These are phyloP conservation scores for Fusarium siculi DNA, from an alignment of 2,329 filamentous ascomycete species.

Conservation along the genomic window DNA sequence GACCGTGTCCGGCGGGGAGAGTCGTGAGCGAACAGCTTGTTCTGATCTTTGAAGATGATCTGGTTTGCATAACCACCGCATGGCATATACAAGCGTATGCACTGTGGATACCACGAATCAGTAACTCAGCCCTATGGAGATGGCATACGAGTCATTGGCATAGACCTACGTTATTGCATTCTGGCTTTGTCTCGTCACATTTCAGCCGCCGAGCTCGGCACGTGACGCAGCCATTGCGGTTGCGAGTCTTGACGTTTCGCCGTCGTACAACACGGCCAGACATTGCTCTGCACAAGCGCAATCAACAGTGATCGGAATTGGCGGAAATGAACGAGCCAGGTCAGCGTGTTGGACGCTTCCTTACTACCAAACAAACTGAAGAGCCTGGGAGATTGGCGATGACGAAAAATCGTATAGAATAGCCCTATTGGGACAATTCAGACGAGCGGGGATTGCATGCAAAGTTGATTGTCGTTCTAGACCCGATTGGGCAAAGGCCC, in stretches of 20 bases:
- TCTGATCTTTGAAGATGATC: slow-evolving; percentile 31
- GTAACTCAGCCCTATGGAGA: neutral
- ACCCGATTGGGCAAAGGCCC: neutral
- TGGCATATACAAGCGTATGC: slow-evolving; percentile 5
- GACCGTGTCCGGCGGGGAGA: neutral
- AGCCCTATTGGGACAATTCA: rapidly evolving
- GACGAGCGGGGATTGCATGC: slow-evolving; percentile 1
- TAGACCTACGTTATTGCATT: slow-evolving; percentile 18
- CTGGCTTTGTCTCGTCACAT: slow-evolving; percentile 22
- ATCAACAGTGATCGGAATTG: neutral
- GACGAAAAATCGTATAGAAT: neutral
- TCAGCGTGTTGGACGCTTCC: neutral
- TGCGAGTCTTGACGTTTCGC: slow-evolving; percentile 19
- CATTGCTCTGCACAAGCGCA: neutral
- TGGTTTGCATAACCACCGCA: slow-evolving; percentile 28
- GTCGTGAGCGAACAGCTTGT: slow-evolving; percentile 7
- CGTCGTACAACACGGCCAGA: slow-evolving; percentile 6
- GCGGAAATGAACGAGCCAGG: neutral
- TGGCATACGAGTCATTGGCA: neutral
- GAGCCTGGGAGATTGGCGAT: neutral
- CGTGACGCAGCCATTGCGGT: slow-evolving; percentile 24
- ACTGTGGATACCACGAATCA: neutral
- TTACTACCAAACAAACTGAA: neutral
- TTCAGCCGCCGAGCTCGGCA: slow-evolving; percentile 24
- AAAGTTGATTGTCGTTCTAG: neutral